These are phyloP conservation scores for Chaetomiaceae sp. DNA, from an alignment of 2,329 filamentous ascomycete species.

Conservation along the genomic window DNA sequence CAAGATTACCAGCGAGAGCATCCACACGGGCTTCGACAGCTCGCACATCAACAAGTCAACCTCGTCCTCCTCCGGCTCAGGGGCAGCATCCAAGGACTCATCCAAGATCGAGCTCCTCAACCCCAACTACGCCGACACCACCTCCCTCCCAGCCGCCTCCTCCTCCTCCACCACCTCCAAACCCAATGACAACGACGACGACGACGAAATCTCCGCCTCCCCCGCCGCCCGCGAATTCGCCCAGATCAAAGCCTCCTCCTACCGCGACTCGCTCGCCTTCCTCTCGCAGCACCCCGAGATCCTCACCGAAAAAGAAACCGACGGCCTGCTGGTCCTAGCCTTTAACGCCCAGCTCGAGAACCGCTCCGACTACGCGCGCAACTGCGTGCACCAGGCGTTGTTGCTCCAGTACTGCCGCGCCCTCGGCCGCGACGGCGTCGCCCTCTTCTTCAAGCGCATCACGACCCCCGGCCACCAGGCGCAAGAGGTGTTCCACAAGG, in stretches of 20 bases:
- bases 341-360: conserved; percentile 82
- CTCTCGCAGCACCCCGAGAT: conserved; percentile 75
- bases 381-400: conserved; percentile 89
- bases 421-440: conserved; percentile 81
- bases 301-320: conserved; percentile 78
- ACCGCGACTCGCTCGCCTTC: conserved; percentile 68
- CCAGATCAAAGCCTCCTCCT: conserved; percentile 70
- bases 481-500: conserved; percentile 83
- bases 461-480: conserved; percentile 87
- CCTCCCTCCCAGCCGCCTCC: conserved; percentile 30
- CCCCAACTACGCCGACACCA: conserved; percentile 61
- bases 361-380: conserved; percentile 70
- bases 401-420: conserved; percentile 92
- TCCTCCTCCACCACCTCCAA: conserved; percentile 36
- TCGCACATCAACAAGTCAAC: conserved; percentile 69
- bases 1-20: conserved; percentile 91
- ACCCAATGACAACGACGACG: conserved; percentile 66
- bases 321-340: conserved; percentile 84
- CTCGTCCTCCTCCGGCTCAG: conserved; percentile 33
- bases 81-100: conserved; percentile 14
- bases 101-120: conserved; percentile 70
- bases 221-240: conserved; percentile 76
- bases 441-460: conserved; percentile 93
- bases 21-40: conserved; percentile 86
- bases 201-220: conserved; percentile 71